A percentile compares a stretch with the other conserved stretches of the same genome.
phyloP scores from a whole-genome alignment of 345 rosid species.

The Lepidium didymum region DNA sequence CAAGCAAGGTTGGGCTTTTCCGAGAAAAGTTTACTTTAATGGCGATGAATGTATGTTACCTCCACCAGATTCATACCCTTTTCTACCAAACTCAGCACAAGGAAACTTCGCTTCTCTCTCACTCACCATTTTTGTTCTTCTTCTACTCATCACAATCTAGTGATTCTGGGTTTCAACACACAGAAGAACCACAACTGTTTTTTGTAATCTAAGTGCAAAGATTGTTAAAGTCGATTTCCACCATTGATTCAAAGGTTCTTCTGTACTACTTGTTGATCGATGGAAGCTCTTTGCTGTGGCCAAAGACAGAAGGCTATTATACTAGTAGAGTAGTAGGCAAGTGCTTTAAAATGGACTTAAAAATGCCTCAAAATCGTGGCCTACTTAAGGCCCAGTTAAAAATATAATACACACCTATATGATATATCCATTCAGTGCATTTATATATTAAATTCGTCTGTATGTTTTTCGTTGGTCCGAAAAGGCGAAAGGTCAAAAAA shows the following conservation, averaged over 20 bases:
- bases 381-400: not conserved
- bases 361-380: not conserved
- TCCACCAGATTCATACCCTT: slow-evolving; percentile 81
- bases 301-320: not conserved
- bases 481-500: not conserved
- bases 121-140: slow-evolving; percentile 14
- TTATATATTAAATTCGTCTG: not conserved
- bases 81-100: slow-evolving; percentile 54
- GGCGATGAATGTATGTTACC: slow-evolving; percentile 93
- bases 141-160: slow-evolving; percentile 28
- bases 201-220: not conserved
- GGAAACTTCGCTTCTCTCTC: slow-evolving; percentile 23
- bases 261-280: not conserved
- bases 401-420: too few species aligned
- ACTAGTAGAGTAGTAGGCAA: not conserved
- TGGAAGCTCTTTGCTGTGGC: not conserved
- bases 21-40: slow-evolving; percentile 79
- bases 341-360: not conserved
- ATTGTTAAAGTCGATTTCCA: not conserved
- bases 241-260: not conserved
- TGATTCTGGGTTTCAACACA: slow-evolving; percentile 18
- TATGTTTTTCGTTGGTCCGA: slow-evolving; percentile 3
- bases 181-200: not conserved
- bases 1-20: slow-evolving; percentile 93
- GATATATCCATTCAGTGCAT: not conserved